phyloP scores from a whole-genome alignment of 2,329 filamentous ascomycete species.

The Neonectria magnoliae region DNA sequence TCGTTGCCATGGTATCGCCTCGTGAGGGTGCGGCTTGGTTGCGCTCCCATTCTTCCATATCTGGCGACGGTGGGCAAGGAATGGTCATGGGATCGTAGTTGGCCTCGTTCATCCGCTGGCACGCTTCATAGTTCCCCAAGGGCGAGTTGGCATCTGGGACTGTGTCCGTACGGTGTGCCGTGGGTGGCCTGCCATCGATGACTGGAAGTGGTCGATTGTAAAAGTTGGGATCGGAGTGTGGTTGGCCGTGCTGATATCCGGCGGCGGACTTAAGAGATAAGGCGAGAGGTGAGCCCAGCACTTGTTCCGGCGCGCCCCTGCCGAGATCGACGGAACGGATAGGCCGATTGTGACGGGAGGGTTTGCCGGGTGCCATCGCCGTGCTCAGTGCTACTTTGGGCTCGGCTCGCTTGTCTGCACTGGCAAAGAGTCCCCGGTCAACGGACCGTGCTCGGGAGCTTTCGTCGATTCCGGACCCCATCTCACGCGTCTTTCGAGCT shows the following conservation, averaged over 20 bases:
- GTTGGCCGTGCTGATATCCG: slow-evolving; percentile 56
- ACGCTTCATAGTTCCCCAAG: slow-evolving; percentile 26
- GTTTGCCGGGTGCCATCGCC: slow-evolving; percentile 67
- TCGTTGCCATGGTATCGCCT: slow-evolving; percentile 55
- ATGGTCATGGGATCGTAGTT: slow-evolving; percentile 41
- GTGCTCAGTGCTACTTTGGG: slow-evolving; percentile 72
- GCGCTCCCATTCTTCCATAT: slow-evolving; percentile 50
- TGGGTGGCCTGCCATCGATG: slow-evolving; percentile 58
- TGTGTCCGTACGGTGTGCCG: slow-evolving; percentile 56
- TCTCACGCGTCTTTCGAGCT: slow-evolving; percentile 54
- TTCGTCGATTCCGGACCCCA: slow-evolving; percentile 54
- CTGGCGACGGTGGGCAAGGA: slow-evolving; percentile 59
- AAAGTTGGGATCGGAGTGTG: slow-evolving; percentile 58
- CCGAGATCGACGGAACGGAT: slow-evolving; percentile 57
- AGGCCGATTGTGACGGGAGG: slow-evolving; percentile 55
- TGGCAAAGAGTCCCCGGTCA: slow-evolving; percentile 69
- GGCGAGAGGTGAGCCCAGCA: slow-evolving; percentile 51
- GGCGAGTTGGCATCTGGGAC: slow-evolving; percentile 32
- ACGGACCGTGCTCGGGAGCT: slow-evolving; percentile 68
- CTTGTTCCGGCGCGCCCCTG: slow-evolving; percentile 41
- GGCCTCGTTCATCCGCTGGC: slow-evolving; percentile 16
- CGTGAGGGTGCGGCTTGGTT: slow-evolving; percentile 49
- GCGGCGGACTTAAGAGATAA: slow-evolving; percentile 48
- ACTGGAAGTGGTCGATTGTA: slow-evolving; percentile 39
- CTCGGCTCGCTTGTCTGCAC: slow-evolving; percentile 70